A percentile compares a stretch with the other conserved stretches of the same genome.
Evolutionary conservation across 2,329 filamentous ascomycete genomes (phyloP).

Genomic region (Aspergillus flavus): DNA sequence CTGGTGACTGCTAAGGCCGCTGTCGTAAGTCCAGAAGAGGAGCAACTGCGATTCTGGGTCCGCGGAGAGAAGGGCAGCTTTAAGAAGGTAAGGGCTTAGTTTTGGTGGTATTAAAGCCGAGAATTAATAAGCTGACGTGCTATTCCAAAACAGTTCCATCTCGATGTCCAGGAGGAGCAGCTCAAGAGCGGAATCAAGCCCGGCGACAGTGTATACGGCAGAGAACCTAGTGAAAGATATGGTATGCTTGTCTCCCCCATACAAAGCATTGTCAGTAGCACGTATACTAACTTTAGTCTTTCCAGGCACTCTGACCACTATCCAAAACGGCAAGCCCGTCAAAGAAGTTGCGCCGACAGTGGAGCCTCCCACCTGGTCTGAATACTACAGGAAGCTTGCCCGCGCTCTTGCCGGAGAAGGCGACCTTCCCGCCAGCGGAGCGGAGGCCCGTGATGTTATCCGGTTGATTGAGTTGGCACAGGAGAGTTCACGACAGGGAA

Average conservation of each 20-base stretch:
- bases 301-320: constrained; percentile 54
- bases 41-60: constrained; percentile 76
- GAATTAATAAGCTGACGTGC: not conserved
- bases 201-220: constrained; percentile 64
- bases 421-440: constrained; percentile 57
- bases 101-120: not conserved
- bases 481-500: constrained; percentile 56
- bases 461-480: constrained; percentile 59
- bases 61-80: constrained; percentile 74
- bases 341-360: constrained; percentile 60
- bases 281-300: not conserved
- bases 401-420: constrained; percentile 56
- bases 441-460: constrained; percentile 57
- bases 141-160: constrained; percentile 42
- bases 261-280: not conserved
- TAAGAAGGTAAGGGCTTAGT: constrained; percentile 60
- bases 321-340: constrained; percentile 56
- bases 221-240: constrained; percentile 61
- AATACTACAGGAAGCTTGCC: constrained; percentile 64
- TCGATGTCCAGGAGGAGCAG: constrained; percentile 77
- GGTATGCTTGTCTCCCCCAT: constrained; percentile 43
- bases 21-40: constrained; percentile 67
- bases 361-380: constrained; percentile 67
- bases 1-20: constrained; percentile 71
- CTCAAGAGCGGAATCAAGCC: constrained; percentile 66